Evolutionary conservation across 257 asterid species (phyloP), one percentile per base, ranked within the genome.

Genomic region (Ligustrum vulgare): DNA sequence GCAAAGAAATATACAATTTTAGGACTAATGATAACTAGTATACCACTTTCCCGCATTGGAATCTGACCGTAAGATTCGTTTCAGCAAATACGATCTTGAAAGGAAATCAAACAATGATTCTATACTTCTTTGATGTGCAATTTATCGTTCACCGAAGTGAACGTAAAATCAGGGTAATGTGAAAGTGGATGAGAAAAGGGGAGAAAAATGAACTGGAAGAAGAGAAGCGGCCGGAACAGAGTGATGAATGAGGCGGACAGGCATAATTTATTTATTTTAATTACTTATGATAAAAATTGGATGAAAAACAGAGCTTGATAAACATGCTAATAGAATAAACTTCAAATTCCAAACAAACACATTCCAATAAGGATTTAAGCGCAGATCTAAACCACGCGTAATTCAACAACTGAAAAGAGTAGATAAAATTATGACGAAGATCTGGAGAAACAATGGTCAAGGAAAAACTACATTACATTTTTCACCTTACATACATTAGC

Each of bases 401-500:
- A 70, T 15, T 15, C 60, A 68, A 33, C 47, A 20, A 45, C 22
- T 13, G 63, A 54, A 72, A 75, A 31, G 37, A 35, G 58, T 41
- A 70, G 23, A 54, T 45, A 58, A 37, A 60, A 43, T 8, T 62
- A 16, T 11, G 60, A 47, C 75, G 37, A 68, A 54, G 41, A 75
- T 71, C 67, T 58, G 49, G 33, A 11, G 75, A 31, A 76, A 16
- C 36, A 5, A 49, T 49, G 60, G 9, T 49, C 22, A 49, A 45
- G 64, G 51, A 22, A 8, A 43, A 15, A 12, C 36, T 33, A 22
- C 72, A 51, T 74, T 28, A 28, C 31, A 28, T 28, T 28, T 37
- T 72, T 49, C 70, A 65, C 25, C 74, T 71, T 68, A 58, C 12
- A 66, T 43, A 65, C 49, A 73, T 78, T 73, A 51, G 39, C 74